Percentiles rank a stretch among this genome's conserved stretches.
Conservation (phyloP, 345 rosid genomes). For the Excoecaria agallocha region DNA sequence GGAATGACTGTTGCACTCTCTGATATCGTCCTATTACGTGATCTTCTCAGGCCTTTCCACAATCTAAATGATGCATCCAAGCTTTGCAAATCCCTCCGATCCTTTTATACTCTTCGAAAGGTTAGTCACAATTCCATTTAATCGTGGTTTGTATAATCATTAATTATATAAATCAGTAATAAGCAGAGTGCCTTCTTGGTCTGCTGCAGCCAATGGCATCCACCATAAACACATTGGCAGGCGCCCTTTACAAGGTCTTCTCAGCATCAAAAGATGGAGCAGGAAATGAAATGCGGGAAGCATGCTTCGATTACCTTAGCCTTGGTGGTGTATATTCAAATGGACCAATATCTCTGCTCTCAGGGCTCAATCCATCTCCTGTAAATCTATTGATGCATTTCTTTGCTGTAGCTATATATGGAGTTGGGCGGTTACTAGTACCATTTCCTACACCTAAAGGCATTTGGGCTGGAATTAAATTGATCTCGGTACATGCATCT, state of each 20-base stretch:
- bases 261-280: slow-evolving; percentile 45
- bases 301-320: slow-evolving; percentile 50
- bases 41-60: slow-evolving; percentile 44
- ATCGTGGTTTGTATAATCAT: too few relatives aligned
- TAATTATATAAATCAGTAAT: too few relatives aligned
- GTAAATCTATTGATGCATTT: slow-evolving; percentile 42
- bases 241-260: slow-evolving; percentile 28
- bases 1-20: slow-evolving; percentile 67
- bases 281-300: slow-evolving; percentile 47
- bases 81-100: slow-evolving; percentile 48
- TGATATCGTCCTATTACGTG: slow-evolving; percentile 46
- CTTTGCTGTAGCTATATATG: slow-evolving; percentile 48
- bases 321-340: slow-evolving; percentile 42
- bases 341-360: slow-evolving; percentile 46
- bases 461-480: slow-evolving; percentile 42
- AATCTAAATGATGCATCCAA: slow-evolving; percentile 42
- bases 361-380: slow-evolving; percentile 48
- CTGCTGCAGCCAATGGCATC: slow-evolving; percentile 39
- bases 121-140: neutral
- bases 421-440: slow-evolving; percentile 40
- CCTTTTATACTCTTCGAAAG: slow-evolving; percentile 57
- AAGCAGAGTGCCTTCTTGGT: too few relatives aligned
- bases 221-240: slow-evolving; percentile 48
- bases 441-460: slow-evolving; percentile 46
- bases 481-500: slow-evolving; percentile 31